These are phyloP conservation scores for Saccharomyces kudriavzevii DNA, from an alignment of 805 yeast genomes.

Conservation along the genomic window DNA sequence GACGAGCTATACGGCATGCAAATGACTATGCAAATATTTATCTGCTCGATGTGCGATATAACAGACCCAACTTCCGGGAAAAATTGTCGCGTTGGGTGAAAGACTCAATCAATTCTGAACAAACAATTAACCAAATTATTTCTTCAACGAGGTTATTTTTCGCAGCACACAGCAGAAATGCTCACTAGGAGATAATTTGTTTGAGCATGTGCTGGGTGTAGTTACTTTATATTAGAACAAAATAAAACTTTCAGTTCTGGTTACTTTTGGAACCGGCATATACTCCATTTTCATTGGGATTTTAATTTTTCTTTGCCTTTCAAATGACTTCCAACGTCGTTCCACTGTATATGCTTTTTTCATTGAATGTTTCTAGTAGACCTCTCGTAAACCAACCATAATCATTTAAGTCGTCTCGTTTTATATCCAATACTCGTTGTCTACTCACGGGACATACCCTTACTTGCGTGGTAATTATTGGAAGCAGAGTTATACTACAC, in stretches of 20 bases:
- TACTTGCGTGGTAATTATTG: constrained; percentile 30
- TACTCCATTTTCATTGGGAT: background rate
- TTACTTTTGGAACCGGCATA: background rate
- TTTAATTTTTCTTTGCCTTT: background rate
- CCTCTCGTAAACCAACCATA: constrained; percentile 31
- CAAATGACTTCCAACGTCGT: constrained; percentile 12
- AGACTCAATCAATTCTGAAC: constrained; percentile 29
- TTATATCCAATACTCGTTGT: constrained; percentile 25
- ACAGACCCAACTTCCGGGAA: constrained; percentile 35
- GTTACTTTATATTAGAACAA: background rate
- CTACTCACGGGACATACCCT: constrained; percentile 32
- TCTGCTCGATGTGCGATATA: constrained; percentile 61
- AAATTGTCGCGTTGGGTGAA: constrained; percentile 74
- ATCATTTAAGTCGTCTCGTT: constrained; percentile 19
- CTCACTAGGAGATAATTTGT: background rate
- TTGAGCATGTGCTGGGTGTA: background rate
- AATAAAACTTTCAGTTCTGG: background rate
- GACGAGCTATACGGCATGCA: constrained; percentile 80
- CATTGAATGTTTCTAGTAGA: constrained; percentile 18
- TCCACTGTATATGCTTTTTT: constrained; percentile 26
- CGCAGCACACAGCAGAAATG: background rate
- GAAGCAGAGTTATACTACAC: constrained; percentile 33
- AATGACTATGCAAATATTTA: constrained; percentile 73
- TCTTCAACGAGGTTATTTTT: constrained; percentile 20
- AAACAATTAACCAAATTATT: constrained; percentile 13